Conservation (phyloP, 108 stramenopile species). For the Pseudonitzschia multiseries region DNA sequence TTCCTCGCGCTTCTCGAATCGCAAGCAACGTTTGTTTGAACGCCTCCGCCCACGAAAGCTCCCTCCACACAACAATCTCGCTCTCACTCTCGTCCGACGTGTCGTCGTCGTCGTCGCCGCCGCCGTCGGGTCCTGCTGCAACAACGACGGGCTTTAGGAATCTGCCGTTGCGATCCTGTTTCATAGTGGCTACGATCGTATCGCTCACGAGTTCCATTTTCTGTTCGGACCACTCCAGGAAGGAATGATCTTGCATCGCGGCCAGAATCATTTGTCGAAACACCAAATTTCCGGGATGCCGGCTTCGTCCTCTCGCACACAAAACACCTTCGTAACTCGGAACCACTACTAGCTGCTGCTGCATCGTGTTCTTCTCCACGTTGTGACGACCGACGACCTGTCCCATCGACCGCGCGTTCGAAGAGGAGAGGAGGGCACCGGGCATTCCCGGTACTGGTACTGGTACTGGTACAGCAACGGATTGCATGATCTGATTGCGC, state of each 20-base stretch:
- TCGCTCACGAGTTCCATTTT: slow-evolving; percentile 64
- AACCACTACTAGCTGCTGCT: neutral
- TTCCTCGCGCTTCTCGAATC: neutral
- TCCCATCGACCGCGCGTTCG: neutral
- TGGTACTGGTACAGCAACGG: neutral
- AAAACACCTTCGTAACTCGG: neutral
- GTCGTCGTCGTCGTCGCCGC: too few species aligned
- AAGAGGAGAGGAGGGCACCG: neutral
- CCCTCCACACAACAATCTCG: neutral
- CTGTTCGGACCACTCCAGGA: slow-evolving; percentile 28
- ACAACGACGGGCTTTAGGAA: slow-evolving; percentile 51
- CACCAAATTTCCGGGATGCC: slow-evolving; percentile 67
- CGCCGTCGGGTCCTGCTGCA: neutral
- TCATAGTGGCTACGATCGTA: slow-evolving; percentile 72
- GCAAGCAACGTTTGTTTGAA: neutral
- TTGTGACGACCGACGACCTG: too few species aligned
- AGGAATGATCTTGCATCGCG: neutral
- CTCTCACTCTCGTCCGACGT: neutral
- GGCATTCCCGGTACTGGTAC: neutral
- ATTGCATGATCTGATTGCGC: neutral
- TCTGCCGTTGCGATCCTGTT: slow-evolving; percentile 58
- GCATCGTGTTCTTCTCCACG: too few species aligned
- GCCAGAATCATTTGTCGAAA: slow-evolving; percentile 53
- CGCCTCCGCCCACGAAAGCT: neutral
- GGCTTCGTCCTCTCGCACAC: neutral